Base-by-base conservation (phyloP, 208 protist genomes). In the Leishmania turanica region DNA sequence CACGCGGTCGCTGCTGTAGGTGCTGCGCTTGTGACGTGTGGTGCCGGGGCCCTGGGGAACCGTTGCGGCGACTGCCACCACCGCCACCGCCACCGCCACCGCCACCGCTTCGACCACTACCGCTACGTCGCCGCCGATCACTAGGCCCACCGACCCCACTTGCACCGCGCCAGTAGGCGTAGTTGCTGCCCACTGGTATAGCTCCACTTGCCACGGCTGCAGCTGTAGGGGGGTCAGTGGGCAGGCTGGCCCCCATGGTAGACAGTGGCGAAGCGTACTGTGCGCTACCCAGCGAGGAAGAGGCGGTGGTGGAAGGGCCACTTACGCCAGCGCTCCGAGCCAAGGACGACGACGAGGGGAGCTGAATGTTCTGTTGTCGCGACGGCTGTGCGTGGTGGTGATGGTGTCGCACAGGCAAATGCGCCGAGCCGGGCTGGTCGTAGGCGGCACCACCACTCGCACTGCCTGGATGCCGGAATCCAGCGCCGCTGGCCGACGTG, bases 161-260 rank as follows among this genome's bases (percentile, higher is more conserved):
- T 5, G 60, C 64, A 58, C 45, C 76, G 27, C 76, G 76, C 76
- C 76, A 71, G 60, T 70, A 21, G 42, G 76, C 47, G n/a, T 79
- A 58, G 64, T 64, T 79, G 47, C 64, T 79, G n/a, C 64, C 40
- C 7, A 58, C 47, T 27, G 40, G 21, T 53, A 53, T 31, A 49
- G 45, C 21, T 45, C 24, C 68, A 24, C 42, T 73, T 31, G 45
- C 9, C 68, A 73, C 45, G 27, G 68, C 40, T 27, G 27, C 21
- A 34, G 19, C 7, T n/a, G 45, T 51, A 34, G 68, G 9, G 13
- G 65, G 34, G 19, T 42, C 45, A 31, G 45, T 51, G 68, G 65
- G 37, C 17, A 71, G 1, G 8, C 40, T 24, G 21, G n/a, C n/a
- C 70, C 21, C 70, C 40, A 21, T n/a, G 42, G 47, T 56, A 56